phyloP scores from a whole-genome alignment of 805 yeast species.

The Candida gorgasii region DNA sequence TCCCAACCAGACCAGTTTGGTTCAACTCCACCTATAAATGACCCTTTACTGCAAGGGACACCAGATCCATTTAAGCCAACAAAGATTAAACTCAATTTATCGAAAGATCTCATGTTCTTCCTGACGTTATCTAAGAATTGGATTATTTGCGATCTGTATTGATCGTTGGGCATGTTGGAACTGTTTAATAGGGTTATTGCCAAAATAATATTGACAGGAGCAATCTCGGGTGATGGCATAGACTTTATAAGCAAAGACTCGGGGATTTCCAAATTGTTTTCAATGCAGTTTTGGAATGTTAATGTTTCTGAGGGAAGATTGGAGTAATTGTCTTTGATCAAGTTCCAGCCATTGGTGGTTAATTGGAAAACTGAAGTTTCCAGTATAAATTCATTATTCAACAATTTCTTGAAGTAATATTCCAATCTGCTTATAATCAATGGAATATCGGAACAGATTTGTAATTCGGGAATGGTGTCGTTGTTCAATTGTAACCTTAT shows the following conservation, averaged over 20 bases:
- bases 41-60: constrained; percentile 34
- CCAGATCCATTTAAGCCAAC: constrained; percentile 49
- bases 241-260: constrained; percentile 35
- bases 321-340: constrained; percentile 31
- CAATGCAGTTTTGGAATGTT: constrained; percentile 35
- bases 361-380: constrained; percentile 42
- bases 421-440: constrained; percentile 45
- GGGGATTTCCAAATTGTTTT: constrained; percentile 45
- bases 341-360: constrained; percentile 52
- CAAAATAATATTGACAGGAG: constrained; percentile 43
- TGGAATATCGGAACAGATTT: constrained; percentile 28
- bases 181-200: constrained; percentile 43
- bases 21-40: constrained; percentile 48
- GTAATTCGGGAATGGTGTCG: constrained; percentile 46
- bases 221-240: constrained; percentile 39
- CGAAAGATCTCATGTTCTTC: constrained; percentile 32
- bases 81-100: constrained; percentile 49
- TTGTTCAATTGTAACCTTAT: constrained; percentile 38
- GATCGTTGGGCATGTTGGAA: constrained; percentile 23
- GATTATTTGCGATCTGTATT: constrained; percentile 26
- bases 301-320: constrained; percentile 41
- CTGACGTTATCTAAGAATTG: constrained; percentile 26
- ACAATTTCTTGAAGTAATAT: constrained; percentile 25
- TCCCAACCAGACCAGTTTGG: constrained; percentile 53
- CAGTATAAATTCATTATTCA: constrained; percentile 19